Percentiles rank a stretch among this genome's conserved stretches.
Evolutionary conservation across 73 alveolate species (phyloP).

Genomic region (Blepharisma stoltei): DNA sequence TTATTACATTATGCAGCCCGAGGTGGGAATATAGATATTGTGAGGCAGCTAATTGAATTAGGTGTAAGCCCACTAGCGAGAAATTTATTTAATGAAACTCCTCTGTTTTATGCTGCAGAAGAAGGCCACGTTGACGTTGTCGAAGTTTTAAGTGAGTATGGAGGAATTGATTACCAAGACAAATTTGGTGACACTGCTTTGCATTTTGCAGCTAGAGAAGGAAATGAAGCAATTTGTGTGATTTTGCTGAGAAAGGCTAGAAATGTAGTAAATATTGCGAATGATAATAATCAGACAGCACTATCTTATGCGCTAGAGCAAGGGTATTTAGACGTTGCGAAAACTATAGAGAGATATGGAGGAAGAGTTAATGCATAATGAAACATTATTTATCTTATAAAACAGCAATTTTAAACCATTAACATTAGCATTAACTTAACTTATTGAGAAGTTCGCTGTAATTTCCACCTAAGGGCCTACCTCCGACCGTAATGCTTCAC

Average conservation of each 20-base stretch:
- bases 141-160: conserved; percentile 43
- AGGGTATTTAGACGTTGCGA: conserved; percentile 46
- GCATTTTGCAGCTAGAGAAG: conserved; percentile 72
- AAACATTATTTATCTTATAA: too few species aligned
- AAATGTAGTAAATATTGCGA: conserved; percentile 43
- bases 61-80: conserved; percentile 40
- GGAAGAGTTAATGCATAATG: not conserved
- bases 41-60: conserved; percentile 29
- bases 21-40: conserved; percentile 61
- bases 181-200: conserved; percentile 70
- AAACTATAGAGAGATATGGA: conserved; percentile 16
- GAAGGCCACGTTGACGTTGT: conserved; percentile 59
- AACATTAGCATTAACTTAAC: too few species aligned
- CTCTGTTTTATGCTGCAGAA: conserved; percentile 61
- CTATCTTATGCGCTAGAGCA: conserved; percentile 58
- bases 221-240: conserved; percentile 48
- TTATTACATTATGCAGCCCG: conserved; percentile 62
- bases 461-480: too few species aligned
- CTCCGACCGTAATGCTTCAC: too few species aligned
- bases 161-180: conserved; percentile 47
- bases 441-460: too few species aligned
- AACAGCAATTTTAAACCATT: too few species aligned
- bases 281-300: conserved; percentile 64
- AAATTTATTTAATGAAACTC: conserved; percentile 59
- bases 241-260: conserved; percentile 44